Percentiles rank a stretch among this genome's conserved stretches.
These are phyloP conservation scores for Azolla pinnata DNA, from an alignment of 75 land plant species.

Conservation along the genomic window DNA sequence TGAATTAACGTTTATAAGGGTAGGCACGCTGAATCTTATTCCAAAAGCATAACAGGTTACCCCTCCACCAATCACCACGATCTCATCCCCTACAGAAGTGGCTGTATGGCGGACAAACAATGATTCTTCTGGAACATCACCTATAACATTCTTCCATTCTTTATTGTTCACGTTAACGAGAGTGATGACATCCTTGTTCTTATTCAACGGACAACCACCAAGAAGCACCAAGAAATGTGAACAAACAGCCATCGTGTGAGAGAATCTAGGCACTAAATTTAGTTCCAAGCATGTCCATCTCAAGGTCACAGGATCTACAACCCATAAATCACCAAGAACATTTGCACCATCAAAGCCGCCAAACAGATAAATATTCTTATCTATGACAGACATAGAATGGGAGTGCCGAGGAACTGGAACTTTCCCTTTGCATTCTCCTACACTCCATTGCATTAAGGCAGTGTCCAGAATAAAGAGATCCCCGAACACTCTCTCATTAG, in stretches of 20 bases:
- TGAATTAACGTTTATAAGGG: no score
- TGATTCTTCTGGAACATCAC: constrained; percentile 22
- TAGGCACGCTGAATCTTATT: constrained; percentile 64
- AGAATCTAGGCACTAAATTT: constrained; percentile 55
- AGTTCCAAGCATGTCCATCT: constrained; percentile 43
- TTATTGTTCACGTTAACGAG: constrained; percentile 35
- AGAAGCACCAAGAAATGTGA: constrained; percentile 44
- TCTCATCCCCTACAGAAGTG: constrained; percentile 36
- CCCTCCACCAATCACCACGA: constrained; percentile 77
- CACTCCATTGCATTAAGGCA: constrained; percentile 39
- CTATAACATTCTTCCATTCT: constrained; percentile 35
- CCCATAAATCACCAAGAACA: constrained; percentile 55
- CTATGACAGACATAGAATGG: constrained; percentile 56
- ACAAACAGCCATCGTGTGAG: constrained; percentile 64
- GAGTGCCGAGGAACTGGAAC: constrained; percentile 73
- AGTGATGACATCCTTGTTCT: constrained; percentile 36
- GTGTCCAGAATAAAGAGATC: constrained; percentile 60
- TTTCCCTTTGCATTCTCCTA: constrained; percentile 33
- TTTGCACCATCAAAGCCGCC: constrained; percentile 72
- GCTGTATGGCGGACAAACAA: constrained; percentile 64
- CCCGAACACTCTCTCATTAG: constrained; percentile 34
- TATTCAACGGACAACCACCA: constrained; percentile 75
- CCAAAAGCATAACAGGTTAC: constrained; percentile 95
- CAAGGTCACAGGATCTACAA: constrained; percentile 34
- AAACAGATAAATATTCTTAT: constrained; percentile 55